These are phyloP conservation scores for Excoecaria cochinchinensis DNA, from an alignment of 345 rosid genomes.

Conservation along the genomic window DNA sequence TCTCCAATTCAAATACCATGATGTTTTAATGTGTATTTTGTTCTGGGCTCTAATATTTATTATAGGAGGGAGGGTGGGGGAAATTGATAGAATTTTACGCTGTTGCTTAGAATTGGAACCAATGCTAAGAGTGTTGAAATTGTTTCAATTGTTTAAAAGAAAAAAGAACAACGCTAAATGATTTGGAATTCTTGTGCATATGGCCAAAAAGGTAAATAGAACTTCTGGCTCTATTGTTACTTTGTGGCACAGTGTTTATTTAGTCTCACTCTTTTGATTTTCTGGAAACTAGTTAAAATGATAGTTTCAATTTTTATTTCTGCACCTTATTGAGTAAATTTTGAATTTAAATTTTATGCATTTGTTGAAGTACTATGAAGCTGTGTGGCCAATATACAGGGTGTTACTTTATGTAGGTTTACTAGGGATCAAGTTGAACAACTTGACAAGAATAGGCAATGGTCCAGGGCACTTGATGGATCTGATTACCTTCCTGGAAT, in stretches of 20 bases:
- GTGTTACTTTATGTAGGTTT: slow-evolving; percentile 51
- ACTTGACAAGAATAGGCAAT: slow-evolving; percentile 80
- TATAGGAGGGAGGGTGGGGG: not conserved
- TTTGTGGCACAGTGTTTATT: not conserved
- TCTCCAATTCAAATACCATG: not conserved
- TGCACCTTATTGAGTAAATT: not conserved
- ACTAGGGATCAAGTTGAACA: slow-evolving; percentile 73
- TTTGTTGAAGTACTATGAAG: not conserved
- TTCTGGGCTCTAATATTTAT: not conserved
- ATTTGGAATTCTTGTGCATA: not conserved
- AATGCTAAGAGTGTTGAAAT: not conserved
- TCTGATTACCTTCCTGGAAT: slow-evolving; percentile 99
- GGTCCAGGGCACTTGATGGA: slow-evolving; percentile 99
- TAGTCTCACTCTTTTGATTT: not conserved
- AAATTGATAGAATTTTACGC: not conserved
- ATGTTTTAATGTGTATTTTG: not conserved
- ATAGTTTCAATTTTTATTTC: not conserved
- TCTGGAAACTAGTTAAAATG: not conserved
- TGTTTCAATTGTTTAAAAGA: not conserved
- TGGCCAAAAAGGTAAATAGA: not conserved
- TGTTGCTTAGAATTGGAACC: not conserved
- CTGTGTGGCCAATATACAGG: not conserved
- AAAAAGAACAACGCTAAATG: not conserved
- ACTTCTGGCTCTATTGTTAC: not conserved
- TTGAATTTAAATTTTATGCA: not conserved